A percentile compares a stretch with the other conserved stretches of the same genome.
Conservation (phyloP, 2,329 filamentous ascomycete species). For the Periglandula ipomoeae region DNA sequence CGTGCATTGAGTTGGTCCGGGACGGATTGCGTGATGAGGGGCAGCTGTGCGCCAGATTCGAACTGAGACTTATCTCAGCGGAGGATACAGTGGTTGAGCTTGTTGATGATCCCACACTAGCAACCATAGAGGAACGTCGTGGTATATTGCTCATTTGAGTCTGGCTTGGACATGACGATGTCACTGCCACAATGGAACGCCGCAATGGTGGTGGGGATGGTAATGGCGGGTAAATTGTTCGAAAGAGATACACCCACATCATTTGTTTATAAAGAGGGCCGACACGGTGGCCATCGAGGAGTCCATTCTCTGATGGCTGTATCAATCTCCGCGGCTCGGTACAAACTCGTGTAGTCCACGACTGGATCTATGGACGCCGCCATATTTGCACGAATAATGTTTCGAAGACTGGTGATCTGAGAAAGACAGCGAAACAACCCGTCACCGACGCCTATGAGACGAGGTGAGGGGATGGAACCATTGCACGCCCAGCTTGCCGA, state of each 20-base stretch:
- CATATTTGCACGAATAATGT: conserved; percentile 63
- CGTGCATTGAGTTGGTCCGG: conserved; percentile 31
- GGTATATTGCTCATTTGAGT: conserved; percentile 12
- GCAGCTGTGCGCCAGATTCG: conserved; percentile 18
- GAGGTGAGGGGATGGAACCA: conserved; percentile 35
- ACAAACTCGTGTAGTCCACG: conserved; percentile 65
- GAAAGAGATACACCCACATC: conserved; percentile 56
- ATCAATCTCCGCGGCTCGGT: conserved; percentile 67
- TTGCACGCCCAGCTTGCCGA: conserved; percentile 34
- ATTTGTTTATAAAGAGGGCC: conserved; percentile 55
- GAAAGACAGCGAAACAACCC: conserved; percentile 72
- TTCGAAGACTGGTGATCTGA: conserved; percentile 68
- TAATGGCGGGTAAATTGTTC: conserved; percentile 50
- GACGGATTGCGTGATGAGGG: conserved; percentile 27
- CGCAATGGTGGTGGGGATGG: conserved; percentile 23
- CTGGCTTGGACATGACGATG: conserved; percentile 14
- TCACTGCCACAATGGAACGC: conserved; percentile 21
- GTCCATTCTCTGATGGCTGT: conserved; percentile 65
- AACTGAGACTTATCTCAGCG: neutral
- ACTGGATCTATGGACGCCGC: conserved; percentile 51
- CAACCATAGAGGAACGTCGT: conserved; percentile 27
- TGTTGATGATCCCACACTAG: conserved; percentile 14
- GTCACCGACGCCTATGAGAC: conserved; percentile 73
- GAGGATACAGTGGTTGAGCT: neutral
- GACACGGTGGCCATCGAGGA: conserved; percentile 51